phyloP scores from a whole-genome alignment of 805 yeast species.

The Lachancea mirantina region DNA sequence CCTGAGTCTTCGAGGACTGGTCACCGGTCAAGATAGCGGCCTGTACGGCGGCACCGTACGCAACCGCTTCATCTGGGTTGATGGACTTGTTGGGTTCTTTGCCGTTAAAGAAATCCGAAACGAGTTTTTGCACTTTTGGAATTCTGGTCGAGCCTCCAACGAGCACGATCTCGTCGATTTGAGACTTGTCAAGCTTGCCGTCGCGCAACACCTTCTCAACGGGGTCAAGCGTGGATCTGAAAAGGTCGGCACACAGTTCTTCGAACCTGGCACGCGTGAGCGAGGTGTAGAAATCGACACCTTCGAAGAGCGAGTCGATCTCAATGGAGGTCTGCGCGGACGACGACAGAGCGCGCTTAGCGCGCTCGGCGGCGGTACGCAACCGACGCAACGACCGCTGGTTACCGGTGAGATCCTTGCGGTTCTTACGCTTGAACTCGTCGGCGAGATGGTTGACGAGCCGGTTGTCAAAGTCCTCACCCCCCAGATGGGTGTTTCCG shows the following conservation, averaged over 20 bases:
- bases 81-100: conserved; percentile 95
- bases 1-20: conserved; percentile 93
- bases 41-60: conserved; percentile 98
- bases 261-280: conserved; percentile 97
- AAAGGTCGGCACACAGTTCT: conserved; percentile 88
- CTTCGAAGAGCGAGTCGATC: conserved; percentile 91
- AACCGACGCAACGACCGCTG: conserved; percentile 96
- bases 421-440: conserved; percentile 94
- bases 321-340: conserved; percentile 93
- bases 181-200: conserved; percentile 82
- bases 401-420: conserved; percentile 81
- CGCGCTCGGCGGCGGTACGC: conserved; percentile 97
- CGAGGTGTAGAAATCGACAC: conserved; percentile 93
- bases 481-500: conserved; percentile 76
- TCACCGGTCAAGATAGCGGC: conserved; percentile 96
- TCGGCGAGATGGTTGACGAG: conserved; percentile 83
- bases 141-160: conserved; percentile 99
- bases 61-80: conserved; percentile 98
- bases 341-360: conserved; percentile 95
- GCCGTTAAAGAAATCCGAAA: conserved; percentile 94
- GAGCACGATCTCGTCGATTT: conserved; percentile 84
- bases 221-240: conserved; percentile 90
- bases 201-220: conserved; percentile 92
- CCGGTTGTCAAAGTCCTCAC: conserved; percentile 96
- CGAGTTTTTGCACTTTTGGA: conserved; percentile 93